Evolutionary conservation across 768 basidiomycete species (phyloP).

Genomic region (Pisolithus tinctorius): DNA sequence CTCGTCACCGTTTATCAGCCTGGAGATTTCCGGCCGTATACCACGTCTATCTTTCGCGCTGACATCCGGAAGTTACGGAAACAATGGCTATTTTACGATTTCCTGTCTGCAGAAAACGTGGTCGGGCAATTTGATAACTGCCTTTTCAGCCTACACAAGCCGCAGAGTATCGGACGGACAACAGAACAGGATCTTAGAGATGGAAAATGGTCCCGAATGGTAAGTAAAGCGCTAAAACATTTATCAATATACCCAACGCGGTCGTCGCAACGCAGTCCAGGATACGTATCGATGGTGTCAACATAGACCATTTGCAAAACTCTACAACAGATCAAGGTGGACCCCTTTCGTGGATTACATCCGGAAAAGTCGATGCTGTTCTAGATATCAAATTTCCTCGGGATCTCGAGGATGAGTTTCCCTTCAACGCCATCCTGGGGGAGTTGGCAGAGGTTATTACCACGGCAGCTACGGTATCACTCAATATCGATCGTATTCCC

Average conservation of each 20-base stretch:
- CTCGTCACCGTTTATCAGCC: conserved; percentile 95
- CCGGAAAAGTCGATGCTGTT: conserved; percentile 94
- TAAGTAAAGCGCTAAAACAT: conserved; percentile 29
- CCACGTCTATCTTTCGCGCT: conserved; percentile 89
- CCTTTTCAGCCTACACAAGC: conserved; percentile 90
- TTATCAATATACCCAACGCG: not conserved
- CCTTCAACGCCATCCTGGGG: conserved; percentile 77
- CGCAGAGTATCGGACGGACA: conserved; percentile 90
- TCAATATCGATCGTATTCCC: conserved; percentile 60
- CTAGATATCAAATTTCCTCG: conserved; percentile 96
- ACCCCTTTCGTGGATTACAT: conserved; percentile 95
- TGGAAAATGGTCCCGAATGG: conserved; percentile 85
- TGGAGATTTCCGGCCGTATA: conserved; percentile 84
- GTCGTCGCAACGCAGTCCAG: conserved; percentile 54
- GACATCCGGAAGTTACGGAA: conserved; percentile 80
- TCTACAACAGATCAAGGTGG: conserved; percentile 69
- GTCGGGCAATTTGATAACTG: conserved; percentile 99
- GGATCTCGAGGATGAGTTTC: conserved; percentile 61
- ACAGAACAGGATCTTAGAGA: conserved; percentile 81
- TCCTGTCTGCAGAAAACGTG: conserved; percentile 83
- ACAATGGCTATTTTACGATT: conserved; percentile 94
- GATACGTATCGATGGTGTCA: conserved; percentile 93
- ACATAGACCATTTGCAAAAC: conserved; percentile 90
- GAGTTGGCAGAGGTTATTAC: conserved; percentile 87
- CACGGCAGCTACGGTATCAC: conserved; percentile 46